Evolutionary conservation across 78 protist species (phyloP).

Genomic region (Pelomyxa schiedti): DNA sequence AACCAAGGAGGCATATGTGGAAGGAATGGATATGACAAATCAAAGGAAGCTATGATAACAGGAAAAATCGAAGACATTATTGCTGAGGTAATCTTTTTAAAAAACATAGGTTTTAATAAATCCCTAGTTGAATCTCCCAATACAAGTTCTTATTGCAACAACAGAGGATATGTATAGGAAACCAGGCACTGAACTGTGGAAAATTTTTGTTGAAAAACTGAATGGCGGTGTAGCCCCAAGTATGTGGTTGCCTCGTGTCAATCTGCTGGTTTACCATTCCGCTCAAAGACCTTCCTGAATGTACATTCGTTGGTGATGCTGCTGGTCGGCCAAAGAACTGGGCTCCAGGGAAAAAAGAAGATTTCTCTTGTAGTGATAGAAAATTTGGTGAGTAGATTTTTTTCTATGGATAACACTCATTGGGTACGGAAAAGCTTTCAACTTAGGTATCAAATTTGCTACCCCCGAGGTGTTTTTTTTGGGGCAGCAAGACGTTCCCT

Average conservation of each 20-base stretch:
- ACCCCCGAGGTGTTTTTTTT: slow-evolving; percentile 76
- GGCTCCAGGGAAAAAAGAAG: slow-evolving; percentile 19
- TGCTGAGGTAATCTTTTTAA: background rate
- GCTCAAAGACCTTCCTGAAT: background rate
- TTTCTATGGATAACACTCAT: background rate
- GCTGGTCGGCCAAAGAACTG: slow-evolving; percentile 56
- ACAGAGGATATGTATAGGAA: slow-evolving; percentile 8
- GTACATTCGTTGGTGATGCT: slow-evolving; percentile 66
- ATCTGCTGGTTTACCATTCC: background rate
- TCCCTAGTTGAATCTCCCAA: background rate
- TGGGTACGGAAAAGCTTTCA: slow-evolving; percentile 16
- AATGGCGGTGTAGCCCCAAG: slow-evolving; percentile 5
- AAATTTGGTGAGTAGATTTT: slow-evolving; percentile 4
- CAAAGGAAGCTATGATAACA: background rate
- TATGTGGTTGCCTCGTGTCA: background rate
- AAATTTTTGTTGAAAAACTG: slow-evolving; percentile 4
- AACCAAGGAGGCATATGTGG: slow-evolving; percentile 14
- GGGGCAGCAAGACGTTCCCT: slow-evolving; percentile 14
- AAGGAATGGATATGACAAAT: background rate
- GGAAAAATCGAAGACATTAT: slow-evolving; percentile 3
- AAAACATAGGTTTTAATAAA: background rate
- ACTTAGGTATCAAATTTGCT: slow-evolving; percentile 38
- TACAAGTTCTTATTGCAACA: background rate
- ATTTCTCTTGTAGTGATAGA: slow-evolving; percentile 61
- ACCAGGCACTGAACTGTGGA: slow-evolving; percentile 19